Conservation (phyloP, 1,139 yeast species). For the Suhomyces anneliseae region DNA sequence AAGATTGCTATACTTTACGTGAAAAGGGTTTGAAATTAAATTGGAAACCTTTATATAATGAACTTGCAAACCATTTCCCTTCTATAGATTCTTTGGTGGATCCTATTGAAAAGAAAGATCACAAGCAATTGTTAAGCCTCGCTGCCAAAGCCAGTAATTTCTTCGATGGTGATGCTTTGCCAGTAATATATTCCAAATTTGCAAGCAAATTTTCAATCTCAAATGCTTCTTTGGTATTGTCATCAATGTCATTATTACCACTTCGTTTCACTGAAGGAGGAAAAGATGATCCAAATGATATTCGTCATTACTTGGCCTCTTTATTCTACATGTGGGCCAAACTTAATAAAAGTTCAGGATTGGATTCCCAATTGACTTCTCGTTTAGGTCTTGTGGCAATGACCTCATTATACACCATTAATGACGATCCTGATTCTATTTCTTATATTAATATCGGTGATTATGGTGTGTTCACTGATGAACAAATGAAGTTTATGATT, state of each 20-base stretch:
- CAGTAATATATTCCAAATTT: constrained; percentile 36
- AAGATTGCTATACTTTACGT: constrained; percentile 42
- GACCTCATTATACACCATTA: constrained; percentile 38
- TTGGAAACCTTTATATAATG: constrained; percentile 51
- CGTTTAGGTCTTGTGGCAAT: constrained; percentile 64
- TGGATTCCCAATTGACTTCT: constrained; percentile 68
- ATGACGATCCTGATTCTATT: constrained; percentile 23
- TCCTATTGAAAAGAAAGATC: constrained; percentile 43
- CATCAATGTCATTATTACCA: constrained; percentile 61
- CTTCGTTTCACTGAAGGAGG: constrained; percentile 26
- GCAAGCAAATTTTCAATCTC: constrained; percentile 54
- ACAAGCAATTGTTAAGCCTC: constrained; percentile 41
- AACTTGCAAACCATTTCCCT: constrained; percentile 36
- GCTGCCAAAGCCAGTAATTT: constrained; percentile 51
- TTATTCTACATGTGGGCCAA: constrained; percentile 76
- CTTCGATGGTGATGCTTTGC: constrained; percentile 40
- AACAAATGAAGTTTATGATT: constrained; percentile 60
- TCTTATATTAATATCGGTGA: constrained; percentile 21
- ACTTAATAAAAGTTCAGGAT: constrained; percentile 53
- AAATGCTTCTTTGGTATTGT: constrained; percentile 58
- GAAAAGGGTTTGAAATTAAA: constrained; percentile 45
- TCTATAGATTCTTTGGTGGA: constrained; percentile 31
- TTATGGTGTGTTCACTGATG: constrained; percentile 63
- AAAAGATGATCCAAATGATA: constrained; percentile 33
- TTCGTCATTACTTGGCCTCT: constrained; percentile 59